These are phyloP conservation scores for Kodamaea restingae DNA, from an alignment of 805 yeast genomes.

Conservation along the genomic window DNA sequence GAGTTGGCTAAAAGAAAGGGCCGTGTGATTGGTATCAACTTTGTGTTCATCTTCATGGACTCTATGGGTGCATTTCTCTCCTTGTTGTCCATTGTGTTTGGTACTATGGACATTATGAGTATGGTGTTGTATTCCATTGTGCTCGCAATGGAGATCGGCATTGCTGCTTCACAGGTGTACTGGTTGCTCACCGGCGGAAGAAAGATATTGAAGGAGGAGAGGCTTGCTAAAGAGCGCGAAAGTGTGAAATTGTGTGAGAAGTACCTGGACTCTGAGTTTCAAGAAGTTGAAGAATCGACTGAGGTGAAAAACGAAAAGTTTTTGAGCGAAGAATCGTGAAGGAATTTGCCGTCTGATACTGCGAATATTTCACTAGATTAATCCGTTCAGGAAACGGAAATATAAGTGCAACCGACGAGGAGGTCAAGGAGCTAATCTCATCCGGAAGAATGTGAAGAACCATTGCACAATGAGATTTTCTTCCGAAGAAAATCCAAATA, in stretches of 20 bases:
- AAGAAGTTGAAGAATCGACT: too few species aligned
- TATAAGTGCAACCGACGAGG: too few species aligned
- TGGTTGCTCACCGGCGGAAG: conserved; percentile 52
- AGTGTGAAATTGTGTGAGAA: conserved; percentile 1
- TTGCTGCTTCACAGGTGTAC: conserved; percentile 61
- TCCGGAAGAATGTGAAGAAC: too few species aligned
- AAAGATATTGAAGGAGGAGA: conserved; percentile 22
- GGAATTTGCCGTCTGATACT: too few species aligned
- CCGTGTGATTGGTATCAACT: conserved; percentile 84
- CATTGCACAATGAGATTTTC: too few species aligned
- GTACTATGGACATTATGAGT: conserved; percentile 71
- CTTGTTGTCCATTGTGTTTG: conserved; percentile 54
- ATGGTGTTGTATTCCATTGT: conserved; percentile 71
- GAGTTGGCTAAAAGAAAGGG: conserved; percentile 80
- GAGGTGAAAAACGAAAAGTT: background rate
- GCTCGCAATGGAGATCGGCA: conserved; percentile 72
- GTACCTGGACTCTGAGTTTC: too few species aligned
- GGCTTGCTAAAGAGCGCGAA: conserved; percentile 4
- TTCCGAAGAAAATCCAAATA: too few species aligned
- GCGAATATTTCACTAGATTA: too few species aligned
- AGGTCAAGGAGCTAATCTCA: too few species aligned
- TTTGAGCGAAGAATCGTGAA: background rate
- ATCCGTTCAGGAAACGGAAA: too few species aligned
- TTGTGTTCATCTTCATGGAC: conserved; percentile 71
- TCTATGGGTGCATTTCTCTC: conserved; percentile 78